Evolutionary conservation across 2,329 filamentous ascomycete genomes (phyloP).

Genomic region (Colletotrichum sp.): DNA sequence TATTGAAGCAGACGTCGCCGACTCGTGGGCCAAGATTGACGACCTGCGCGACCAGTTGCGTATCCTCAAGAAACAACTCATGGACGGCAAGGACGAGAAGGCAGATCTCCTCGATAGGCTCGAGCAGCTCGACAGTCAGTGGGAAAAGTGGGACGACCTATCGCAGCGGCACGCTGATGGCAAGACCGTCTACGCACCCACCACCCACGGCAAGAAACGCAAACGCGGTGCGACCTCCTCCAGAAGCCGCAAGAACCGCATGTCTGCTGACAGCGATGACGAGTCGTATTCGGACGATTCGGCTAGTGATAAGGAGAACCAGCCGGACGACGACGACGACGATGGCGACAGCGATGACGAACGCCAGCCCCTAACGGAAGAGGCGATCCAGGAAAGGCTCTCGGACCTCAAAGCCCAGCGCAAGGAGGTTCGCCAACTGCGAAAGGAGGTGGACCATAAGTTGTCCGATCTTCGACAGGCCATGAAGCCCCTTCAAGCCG

Average conservation of each 20-base stretch:
- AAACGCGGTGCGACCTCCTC: conserved; percentile 15
- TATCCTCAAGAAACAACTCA: conserved; percentile 23
- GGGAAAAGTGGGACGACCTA: conserved; percentile 27
- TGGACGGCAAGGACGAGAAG: background rate
- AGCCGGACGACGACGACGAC: background rate
- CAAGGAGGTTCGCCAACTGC: conserved; percentile 20
- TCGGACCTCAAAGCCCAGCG: conserved; percentile 14
- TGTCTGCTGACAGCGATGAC: conserved; percentile 15
- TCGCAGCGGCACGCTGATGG: conserved; percentile 17
- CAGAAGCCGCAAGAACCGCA: conserved; percentile 10
- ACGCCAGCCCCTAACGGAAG: background rate
- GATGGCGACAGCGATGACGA: background rate
- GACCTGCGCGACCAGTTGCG: conserved; percentile 26
- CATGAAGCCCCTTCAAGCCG: conserved; percentile 2
- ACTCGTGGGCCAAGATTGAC: conserved; percentile 36
- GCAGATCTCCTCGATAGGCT: conserved; percentile 20
- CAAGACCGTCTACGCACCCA: conserved; percentile 25
- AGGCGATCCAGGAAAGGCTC: background rate
- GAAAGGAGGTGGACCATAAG: conserved; percentile 19
- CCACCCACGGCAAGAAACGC: conserved; percentile 23
- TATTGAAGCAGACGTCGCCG: conserved; percentile 23
- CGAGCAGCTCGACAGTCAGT: conserved; percentile 23
- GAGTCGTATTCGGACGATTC: conserved; percentile 24
- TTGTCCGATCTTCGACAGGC: background rate
- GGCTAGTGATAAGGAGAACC: conserved; percentile 6